Evolutionary conservation across 2,329 filamentous ascomycete species (phyloP).

Genomic region (Pseudocercospora vitis): DNA sequence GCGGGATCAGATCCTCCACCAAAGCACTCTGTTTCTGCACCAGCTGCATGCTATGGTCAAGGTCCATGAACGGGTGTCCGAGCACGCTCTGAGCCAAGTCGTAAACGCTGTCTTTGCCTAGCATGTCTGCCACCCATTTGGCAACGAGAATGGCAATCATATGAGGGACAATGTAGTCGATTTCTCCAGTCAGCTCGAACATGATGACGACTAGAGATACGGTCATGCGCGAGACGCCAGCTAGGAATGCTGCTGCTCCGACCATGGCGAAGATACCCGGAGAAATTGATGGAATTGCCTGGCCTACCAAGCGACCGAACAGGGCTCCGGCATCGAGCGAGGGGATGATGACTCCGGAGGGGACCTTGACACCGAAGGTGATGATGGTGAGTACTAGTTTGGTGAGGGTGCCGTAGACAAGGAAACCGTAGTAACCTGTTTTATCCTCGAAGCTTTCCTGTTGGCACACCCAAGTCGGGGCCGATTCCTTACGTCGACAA

Average conservation of each 20-base stretch:
- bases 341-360: conserved; percentile 62
- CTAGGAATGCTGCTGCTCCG: conserved; percentile 59
- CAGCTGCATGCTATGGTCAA: conserved; percentile 49
- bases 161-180: conserved; percentile 56
- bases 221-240: conserved; percentile 60
- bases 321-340: conserved; percentile 59
- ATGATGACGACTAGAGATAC: conserved; percentile 61
- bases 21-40: conserved; percentile 43
- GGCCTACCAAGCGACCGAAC: conserved; percentile 57
- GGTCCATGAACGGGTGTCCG: conserved; percentile 59
- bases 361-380: conserved; percentile 61
- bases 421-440: conserved; percentile 53
- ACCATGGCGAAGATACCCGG: conserved; percentile 64
- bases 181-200: conserved; percentile 61
- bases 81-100: conserved; percentile 61
- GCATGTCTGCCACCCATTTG: conserved; percentile 59
- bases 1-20: conserved; percentile 54
- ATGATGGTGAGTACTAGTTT: conserved; percentile 59
- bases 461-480: conserved; percentile 51
- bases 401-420: conserved; percentile 54
- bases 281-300: conserved; percentile 48
- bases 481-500: conserved; percentile 44
- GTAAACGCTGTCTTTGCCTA: conserved; percentile 57
- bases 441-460: conserved; percentile 44
- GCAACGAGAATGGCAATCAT: conserved; percentile 62